A percentile compares a stretch with the other conserved stretches of the same genome.
Evolutionary conservation across 768 basidiomycete species (phyloP).

Genomic region (Russula ochroleuca): DNA sequence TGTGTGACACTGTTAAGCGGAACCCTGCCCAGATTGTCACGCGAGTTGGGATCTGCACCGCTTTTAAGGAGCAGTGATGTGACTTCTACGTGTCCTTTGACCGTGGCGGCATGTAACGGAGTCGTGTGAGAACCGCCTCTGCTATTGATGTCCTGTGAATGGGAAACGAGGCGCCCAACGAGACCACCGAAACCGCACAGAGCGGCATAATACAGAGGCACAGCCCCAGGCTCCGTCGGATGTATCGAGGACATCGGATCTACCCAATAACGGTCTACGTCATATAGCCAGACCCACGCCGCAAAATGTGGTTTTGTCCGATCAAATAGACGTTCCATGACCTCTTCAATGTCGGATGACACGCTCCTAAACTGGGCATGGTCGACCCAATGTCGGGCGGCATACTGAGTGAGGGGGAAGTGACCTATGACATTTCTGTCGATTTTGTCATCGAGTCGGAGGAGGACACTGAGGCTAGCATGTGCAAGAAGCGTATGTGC

Average conservation of each 20-base stretch:
- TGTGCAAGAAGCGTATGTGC: not conserved
- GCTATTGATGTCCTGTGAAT: not conserved
- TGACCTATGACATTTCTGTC: too few relatives aligned
- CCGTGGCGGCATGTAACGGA: not conserved
- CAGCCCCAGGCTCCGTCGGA: not conserved
- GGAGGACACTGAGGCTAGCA: too few relatives aligned
- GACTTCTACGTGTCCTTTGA: not conserved
- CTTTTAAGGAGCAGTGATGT: not conserved
- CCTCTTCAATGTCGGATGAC: not conserved
- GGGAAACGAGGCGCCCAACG: not conserved
- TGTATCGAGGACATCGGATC: not conserved
- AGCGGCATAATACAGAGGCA: constrained; percentile 10
- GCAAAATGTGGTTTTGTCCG: not conserved
- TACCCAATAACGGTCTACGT: not conserved
- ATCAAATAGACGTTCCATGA: constrained; percentile 6
- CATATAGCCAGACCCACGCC: constrained; percentile 12
- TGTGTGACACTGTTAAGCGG: not conserved
- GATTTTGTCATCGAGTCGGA: too few relatives aligned
- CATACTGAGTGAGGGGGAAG: not conserved
- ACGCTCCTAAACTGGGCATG: not conserved
- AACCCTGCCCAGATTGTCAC: not conserved
- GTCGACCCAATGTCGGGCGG: constrained; percentile 9
- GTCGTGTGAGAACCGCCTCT: not conserved
- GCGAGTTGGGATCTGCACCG: not conserved
- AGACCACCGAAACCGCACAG: not conserved